Evolutionary conservation across 176 grass and related monocot genomes (phyloP).

Genomic region (Bonia amplexicaulis): DNA sequence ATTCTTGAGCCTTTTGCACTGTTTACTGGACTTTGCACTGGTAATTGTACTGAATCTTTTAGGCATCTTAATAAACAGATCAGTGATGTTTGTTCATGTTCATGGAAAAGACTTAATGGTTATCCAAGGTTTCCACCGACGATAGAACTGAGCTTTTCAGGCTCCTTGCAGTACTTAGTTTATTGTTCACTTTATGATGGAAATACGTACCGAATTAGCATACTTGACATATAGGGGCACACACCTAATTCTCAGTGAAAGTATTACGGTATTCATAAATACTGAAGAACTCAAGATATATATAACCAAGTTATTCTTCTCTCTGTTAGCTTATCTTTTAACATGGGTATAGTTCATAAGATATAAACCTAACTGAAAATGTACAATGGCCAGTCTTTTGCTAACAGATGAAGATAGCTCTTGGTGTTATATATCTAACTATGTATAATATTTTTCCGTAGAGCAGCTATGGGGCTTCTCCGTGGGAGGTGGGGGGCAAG

Average conservation of each 20-base stretch:
- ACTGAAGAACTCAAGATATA: background rate
- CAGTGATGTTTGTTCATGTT: slow-evolving; percentile 3
- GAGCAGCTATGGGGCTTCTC: slow-evolving; percentile 36
- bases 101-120: background rate
- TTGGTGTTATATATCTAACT: slow-evolving; percentile 22
- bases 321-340: slow-evolving; percentile 45
- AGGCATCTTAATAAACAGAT: slow-evolving; percentile 4
- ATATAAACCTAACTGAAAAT: slow-evolving; percentile 28
- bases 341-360: slow-evolving; percentile 3
- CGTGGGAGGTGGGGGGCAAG: slow-evolving; percentile 9
- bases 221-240: background rate
- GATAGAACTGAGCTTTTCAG: background rate
- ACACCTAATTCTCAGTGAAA: slow-evolving; percentile 12
- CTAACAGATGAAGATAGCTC: slow-evolving; percentile 42
- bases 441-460: slow-evolving; percentile 23
- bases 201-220: slow-evolving; percentile 4
- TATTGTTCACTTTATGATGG: background rate
- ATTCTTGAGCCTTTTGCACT: background rate
- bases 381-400: slow-evolving; percentile 1
- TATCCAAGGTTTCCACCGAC: slow-evolving; percentile 6
- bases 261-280: background rate
- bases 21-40: background rate
- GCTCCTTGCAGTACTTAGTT: background rate
- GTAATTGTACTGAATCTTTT: slow-evolving; percentile 6
- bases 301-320: slow-evolving; percentile 13